These are phyloP conservation scores for Ormosia emarginata DNA, from an alignment of 306 rosid species.

Conservation along the genomic window DNA sequence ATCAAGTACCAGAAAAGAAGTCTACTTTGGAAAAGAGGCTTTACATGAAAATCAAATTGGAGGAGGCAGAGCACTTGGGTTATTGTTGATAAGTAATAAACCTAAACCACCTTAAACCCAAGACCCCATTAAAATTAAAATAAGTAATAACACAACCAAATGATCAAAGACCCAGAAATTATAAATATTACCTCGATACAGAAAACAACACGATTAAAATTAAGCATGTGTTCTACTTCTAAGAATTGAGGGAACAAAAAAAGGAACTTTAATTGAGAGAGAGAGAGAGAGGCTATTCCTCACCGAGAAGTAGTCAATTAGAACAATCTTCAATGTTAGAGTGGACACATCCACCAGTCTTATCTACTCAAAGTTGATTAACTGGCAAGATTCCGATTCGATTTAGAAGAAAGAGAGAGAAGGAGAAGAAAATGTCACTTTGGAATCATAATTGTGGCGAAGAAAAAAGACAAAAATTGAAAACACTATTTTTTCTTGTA, in stretches of 20 bases:
- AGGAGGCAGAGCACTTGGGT: too few species aligned
- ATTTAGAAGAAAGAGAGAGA: conserved; percentile 13
- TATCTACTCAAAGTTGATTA: conserved; percentile 48
- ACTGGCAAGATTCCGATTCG: conserved; percentile 46
- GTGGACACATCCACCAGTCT: conserved; percentile 52
- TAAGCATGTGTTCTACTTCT: background rate
- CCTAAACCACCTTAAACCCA: conserved; percentile 27
- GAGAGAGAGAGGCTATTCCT: background rate
- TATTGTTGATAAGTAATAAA: background rate
- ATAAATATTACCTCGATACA: background rate
- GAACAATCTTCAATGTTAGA: conserved; percentile 24
- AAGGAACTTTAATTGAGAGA: background rate
- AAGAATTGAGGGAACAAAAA: background rate
- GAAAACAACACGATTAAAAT: conserved; percentile 10
- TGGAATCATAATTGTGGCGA: background rate
- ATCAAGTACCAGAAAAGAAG: background rate
- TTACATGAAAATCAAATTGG: too few species aligned
- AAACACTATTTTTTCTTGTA: background rate
- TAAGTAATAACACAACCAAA: conserved; percentile 26
- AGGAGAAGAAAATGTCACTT: background rate
- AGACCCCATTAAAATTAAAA: conserved; percentile 14
- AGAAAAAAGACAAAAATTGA: background rate
- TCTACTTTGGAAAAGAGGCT: too few species aligned
- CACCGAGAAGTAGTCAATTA: conserved; percentile 30
- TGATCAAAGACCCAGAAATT: conserved; percentile 24